Evolutionary conservation across 192 early-diverging fungal genomes (phyloP).

Genomic region (Tieghemiomyces parasiticus): DNA sequence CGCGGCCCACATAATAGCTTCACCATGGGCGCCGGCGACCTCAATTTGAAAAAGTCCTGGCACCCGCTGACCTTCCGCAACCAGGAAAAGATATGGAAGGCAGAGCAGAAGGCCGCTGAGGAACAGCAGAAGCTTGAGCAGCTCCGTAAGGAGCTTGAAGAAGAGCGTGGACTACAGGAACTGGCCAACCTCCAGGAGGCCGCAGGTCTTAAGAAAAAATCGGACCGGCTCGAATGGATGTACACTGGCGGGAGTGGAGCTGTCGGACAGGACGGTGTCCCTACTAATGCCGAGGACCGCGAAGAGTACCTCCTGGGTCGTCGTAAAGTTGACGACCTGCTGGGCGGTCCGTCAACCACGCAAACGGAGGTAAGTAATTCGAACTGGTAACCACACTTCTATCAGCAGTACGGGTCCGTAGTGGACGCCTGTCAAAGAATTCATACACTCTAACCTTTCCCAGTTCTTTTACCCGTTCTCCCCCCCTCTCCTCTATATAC

Average conservation of each 20-base stretch:
- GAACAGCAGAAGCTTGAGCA: constrained; percentile 80
- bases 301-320: constrained; percentile 89
- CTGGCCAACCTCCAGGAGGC: constrained; percentile 62
- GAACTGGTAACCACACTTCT: too few relatives aligned
- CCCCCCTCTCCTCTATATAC: neutral
- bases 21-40: constrained; percentile 29
- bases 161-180: constrained; percentile 80
- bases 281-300: constrained; percentile 43
- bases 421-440: too few relatives aligned
- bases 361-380: constrained; percentile 18
- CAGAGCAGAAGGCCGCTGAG: constrained; percentile 64
- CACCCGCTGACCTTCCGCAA: constrained; percentile 86
- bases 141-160: constrained; percentile 79
- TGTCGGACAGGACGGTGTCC: constrained; percentile 13
- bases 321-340: constrained; percentile 54
- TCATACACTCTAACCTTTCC: neutral
- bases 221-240: constrained; percentile 93
- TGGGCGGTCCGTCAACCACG: constrained; percentile 24
- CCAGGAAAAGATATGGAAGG: constrained; percentile 82
- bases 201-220: constrained; percentile 37
- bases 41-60: constrained; percentile 96
- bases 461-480: neutral
- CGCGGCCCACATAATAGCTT: too few relatives aligned
- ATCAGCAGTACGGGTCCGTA: too few relatives aligned
- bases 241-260: constrained; percentile 60